Percentiles rank a stretch among this genome's conserved stretches.
These are phyloP conservation scores for Vitis hybrid DNA, from an alignment of 177 flowering plant genomes.

Conservation along the genomic window DNA sequence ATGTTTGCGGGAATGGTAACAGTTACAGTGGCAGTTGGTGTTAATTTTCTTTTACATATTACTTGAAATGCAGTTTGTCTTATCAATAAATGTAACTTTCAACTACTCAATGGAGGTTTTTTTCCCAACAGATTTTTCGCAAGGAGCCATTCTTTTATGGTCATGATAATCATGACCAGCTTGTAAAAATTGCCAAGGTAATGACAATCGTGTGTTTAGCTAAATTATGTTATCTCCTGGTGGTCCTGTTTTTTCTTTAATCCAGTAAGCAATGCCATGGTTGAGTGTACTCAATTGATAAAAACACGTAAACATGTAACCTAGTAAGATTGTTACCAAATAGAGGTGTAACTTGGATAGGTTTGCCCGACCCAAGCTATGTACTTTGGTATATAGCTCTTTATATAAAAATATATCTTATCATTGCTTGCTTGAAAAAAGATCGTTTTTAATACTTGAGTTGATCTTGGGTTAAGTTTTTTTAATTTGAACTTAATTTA, in stretches of 20 bases:
- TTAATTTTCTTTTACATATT: neutral
- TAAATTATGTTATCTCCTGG: neutral
- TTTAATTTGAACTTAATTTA: too few species aligned
- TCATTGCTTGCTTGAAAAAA: too few species aligned
- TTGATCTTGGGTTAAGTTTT: too few species aligned
- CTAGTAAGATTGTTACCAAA: too few species aligned
- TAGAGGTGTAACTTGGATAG: too few species aligned
- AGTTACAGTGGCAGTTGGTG: neutral
- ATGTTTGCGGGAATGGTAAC: constrained; percentile 72
- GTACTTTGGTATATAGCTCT: too few species aligned
- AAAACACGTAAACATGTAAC: too few species aligned
- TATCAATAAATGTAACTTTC: constrained; percentile 22
- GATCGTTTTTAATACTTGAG: too few species aligned
- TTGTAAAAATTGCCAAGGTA: constrained; percentile 81
- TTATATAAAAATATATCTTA: too few species aligned
- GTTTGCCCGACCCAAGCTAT: too few species aligned
- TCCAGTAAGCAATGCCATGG: neutral
- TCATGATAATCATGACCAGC: constrained; percentile 80
- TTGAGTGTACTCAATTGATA: neutral
- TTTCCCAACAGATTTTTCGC: constrained; percentile 58
- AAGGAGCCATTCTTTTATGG: constrained; percentile 87
- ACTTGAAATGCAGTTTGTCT: constrained; percentile 33
- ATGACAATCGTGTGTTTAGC: constrained; percentile 4
- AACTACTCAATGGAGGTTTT: neutral
- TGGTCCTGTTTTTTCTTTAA: neutral